Conservation (phyloP, 768 basidiomycete species). For the Lentinula lateritia region DNA sequence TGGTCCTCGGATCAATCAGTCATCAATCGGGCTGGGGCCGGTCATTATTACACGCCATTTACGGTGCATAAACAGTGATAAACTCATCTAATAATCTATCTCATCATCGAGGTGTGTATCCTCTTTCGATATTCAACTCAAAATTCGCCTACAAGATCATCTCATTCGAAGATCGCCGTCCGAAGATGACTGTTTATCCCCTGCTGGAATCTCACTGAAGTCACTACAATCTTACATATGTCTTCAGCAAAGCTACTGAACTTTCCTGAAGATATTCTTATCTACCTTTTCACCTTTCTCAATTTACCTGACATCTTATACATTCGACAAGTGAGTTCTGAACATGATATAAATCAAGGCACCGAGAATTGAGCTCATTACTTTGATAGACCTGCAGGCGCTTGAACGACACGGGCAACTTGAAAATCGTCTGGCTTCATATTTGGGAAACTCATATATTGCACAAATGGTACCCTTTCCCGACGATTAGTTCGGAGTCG, state of each 20-base stretch:
- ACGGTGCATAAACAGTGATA: no score
- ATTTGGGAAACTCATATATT: slow-evolving; percentile 41
- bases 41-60: no score
- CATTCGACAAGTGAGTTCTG: slow-evolving; percentile 33
- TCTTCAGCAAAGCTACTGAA: neutral
- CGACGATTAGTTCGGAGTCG: slow-evolving; percentile 12
- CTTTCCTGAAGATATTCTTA: slow-evolving; percentile 29
- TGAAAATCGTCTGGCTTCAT: slow-evolving; percentile 54
- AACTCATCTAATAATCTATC: no score
- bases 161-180: no score
- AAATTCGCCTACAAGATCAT: no score
- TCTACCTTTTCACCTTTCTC: slow-evolving; percentile 28
- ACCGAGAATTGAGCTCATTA: neutral
- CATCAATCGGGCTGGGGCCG: no score
- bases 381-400: slow-evolving; percentile 42
- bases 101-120: no score
- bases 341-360: neutral
- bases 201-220: no score
- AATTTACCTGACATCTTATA: slow-evolving; percentile 35
- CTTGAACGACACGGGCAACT: slow-evolving; percentile 35
- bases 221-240: neutral
- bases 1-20: no score
- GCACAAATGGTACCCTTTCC: slow-evolving; percentile 45
- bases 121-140: no score
- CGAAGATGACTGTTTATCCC: neutral